Conservation (phyloP, 1,284 basidiomycete species). For the Leccinum brunneo-olivaceum region DNA sequence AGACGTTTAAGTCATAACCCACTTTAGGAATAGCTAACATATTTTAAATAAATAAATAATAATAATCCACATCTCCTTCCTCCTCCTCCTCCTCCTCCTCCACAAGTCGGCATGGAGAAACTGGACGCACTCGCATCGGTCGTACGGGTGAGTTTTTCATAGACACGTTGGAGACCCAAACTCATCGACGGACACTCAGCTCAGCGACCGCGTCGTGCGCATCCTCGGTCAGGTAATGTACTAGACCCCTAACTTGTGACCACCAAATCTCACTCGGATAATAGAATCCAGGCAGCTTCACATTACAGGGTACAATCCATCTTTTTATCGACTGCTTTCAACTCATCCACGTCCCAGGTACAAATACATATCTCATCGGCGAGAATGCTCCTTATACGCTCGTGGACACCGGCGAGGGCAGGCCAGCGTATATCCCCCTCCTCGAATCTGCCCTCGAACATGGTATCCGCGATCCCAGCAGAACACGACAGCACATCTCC, state of each 20-base stretch:
- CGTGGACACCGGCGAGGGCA: conserved; percentile 85
- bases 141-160: conserved; percentile 38
- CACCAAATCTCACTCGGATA: not conserved
- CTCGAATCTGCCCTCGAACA: conserved; percentile 53
- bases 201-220: conserved; percentile 58
- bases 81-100: not conserved
- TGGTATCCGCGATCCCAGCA: conserved; percentile 19
- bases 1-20: not conserved
- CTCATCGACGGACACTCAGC: conserved; percentile 30
- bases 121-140: conserved; percentile 46
- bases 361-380: conserved; percentile 89
- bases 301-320: conserved; percentile 71
- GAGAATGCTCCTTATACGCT: conserved; percentile 66
- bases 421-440: conserved; percentile 59
- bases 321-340: not conserved
- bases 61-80: too few relatives aligned
- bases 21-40: not conserved
- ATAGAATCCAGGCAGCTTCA: conserved; percentile 88
- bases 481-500: conserved; percentile 50
- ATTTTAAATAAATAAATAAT: too few relatives aligned
- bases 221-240: conserved; percentile 63
- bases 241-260: not conserved
- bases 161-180: not conserved
- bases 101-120: conserved; percentile 34
- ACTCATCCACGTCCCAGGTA: conserved; percentile 43